Percentiles rank a stretch among this genome's conserved stretches.
Conservation (phyloP, 805 yeast genomes). For the Suhomyces canberraensis region DNA sequence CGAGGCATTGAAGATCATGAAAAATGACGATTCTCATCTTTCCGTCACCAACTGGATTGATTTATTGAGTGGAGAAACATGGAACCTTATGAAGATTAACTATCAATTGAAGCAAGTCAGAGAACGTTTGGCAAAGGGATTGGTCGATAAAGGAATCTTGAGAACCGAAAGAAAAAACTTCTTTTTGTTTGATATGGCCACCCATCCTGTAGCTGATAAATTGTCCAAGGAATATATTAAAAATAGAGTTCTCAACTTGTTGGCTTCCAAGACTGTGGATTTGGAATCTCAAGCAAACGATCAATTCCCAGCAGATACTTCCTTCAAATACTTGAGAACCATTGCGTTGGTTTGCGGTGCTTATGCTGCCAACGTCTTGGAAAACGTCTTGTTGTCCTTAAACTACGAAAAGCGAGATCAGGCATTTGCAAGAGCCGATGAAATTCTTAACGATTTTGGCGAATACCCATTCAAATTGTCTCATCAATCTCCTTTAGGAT, state of each 20-base stretch:
- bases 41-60: constrained; percentile 92
- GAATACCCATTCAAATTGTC: constrained; percentile 73
- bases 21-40: constrained; percentile 71
- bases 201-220: constrained; percentile 91
- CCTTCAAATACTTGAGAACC: constrained; percentile 71
- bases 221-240: constrained; percentile 79
- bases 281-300: constrained; percentile 43
- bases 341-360: constrained; percentile 82
- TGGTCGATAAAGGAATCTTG: constrained; percentile 94
- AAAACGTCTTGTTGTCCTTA: constrained; percentile 73
- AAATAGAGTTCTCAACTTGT: constrained; percentile 63
- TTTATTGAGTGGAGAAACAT: constrained; percentile 89
- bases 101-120: constrained; percentile 97
- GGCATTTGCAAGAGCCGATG: constrained; percentile 94
- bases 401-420: constrained; percentile 87
- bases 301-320: constrained; percentile 66
- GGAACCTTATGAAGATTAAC: constrained; percentile 92
- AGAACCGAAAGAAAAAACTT: constrained; percentile 95
- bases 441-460: constrained; percentile 73
- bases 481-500: constrained; percentile 60
- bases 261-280: constrained; percentile 69
- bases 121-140: constrained; percentile 92
- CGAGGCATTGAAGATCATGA: constrained; percentile 89
- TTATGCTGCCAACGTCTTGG: constrained; percentile 94
- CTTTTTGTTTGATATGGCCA: constrained; percentile 95